Base-by-base conservation (phyloP, 805 yeast species). In the Pichia nakasei region DNA sequence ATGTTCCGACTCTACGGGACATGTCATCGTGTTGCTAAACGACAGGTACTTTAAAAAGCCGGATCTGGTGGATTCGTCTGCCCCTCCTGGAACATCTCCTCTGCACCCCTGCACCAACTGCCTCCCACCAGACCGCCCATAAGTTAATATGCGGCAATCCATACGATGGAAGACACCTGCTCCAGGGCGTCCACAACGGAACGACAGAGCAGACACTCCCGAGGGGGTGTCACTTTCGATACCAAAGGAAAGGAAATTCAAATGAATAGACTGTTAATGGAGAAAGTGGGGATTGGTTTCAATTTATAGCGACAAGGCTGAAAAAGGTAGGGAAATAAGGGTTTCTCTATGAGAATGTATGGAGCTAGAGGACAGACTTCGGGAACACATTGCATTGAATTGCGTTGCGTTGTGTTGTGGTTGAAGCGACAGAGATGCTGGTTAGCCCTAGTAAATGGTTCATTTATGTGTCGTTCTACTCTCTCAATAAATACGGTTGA, bases 201-300 rank as follows among this genome's bases (percentile, higher is more conserved):
- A 24, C 27, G 27, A 24, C 27, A 24, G 13, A 29, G 15, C 13
- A 29, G n/a, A 13, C 13, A 29, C 17, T 12, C 7, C 32, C 15
- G 18, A 34, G 29, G 24, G 47, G 49, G 48, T 44, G 44, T 43
- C 46, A 48, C 51, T 48, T 48, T 48, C 51, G 49, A 48, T 43
- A 35, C 22, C 7, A 20, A 43, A 46, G 17, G 41, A 48, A 46
- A 33, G n/a, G 11, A 22, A 17, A 27, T 22, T 15, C 15, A 22
- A 6, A 20, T n/a, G 21, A 15, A 9, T 11, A 13, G 15, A 9
- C 5, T 12, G 15, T 27, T 11, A 5, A 9, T 11, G 9, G 9
- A 32, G 17, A n/a, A 20, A n/a, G 20, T 17, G 34, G 13, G 24
- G 22, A 27, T 15, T 2, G 4, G 12, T 17, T 24, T 27, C 12